Conservation (phyloP, 768 basidiomycete genomes). For the Mycena chlorophos region DNA sequence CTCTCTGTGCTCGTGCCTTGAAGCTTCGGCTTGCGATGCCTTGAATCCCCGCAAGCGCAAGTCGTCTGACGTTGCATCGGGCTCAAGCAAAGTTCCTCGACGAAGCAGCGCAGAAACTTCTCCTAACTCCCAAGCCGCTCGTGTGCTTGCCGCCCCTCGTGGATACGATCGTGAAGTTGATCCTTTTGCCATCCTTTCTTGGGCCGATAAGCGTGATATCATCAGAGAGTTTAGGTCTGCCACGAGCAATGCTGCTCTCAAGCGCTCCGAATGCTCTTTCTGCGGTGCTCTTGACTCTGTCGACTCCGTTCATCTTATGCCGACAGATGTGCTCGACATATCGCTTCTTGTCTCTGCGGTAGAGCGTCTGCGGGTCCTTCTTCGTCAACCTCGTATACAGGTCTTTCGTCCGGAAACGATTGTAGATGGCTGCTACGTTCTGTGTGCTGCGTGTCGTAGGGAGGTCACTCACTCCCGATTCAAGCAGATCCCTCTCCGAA, state of each 20-base stretch:
- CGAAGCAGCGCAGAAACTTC: too few relatives aligned
- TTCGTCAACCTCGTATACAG: background rate
- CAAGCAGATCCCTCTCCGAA: slow-evolving; percentile 7
- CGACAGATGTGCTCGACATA: background rate
- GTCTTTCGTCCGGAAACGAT: background rate
- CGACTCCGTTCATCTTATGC: background rate
- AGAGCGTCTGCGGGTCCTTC: background rate
- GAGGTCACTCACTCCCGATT: background rate
- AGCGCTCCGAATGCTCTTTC: background rate
- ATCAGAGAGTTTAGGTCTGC: background rate
- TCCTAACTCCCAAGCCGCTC: too few relatives aligned
- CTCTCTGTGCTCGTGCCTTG: too few relatives aligned
- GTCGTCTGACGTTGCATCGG: too few relatives aligned
- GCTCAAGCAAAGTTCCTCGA: too few relatives aligned
- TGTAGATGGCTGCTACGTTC: background rate
- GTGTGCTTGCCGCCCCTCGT: too few relatives aligned
- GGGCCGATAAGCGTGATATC: background rate
- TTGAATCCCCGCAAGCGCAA: too few relatives aligned
- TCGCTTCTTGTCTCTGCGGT: background rate
- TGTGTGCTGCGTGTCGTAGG: background rate
- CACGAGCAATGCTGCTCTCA: background rate
- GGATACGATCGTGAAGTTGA: too few relatives aligned
- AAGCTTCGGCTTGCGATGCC: too few relatives aligned
- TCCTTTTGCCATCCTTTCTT: background rate
- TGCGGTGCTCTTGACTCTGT: background rate